A percentile compares a stretch with the other conserved stretches of the same genome.
phyloP scores from a whole-genome alignment of 139 green algal species.

The Auxenochlorella pyrenoidosa region DNA sequence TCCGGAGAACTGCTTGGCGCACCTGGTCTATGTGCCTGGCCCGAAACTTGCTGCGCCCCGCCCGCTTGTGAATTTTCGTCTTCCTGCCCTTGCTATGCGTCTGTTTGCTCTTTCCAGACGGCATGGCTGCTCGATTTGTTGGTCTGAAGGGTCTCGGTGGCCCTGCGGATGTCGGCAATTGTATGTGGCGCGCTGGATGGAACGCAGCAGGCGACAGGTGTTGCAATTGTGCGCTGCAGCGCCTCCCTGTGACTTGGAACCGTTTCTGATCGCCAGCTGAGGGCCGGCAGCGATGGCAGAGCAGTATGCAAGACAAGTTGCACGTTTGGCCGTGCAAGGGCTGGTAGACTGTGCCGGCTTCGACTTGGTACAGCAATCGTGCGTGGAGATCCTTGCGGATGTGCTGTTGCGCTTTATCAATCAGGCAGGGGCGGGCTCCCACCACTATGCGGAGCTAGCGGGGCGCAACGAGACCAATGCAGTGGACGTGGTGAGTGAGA shows the following conservation, averaged over 20 bases:
- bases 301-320: slow-evolving; percentile 67
- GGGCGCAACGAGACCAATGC: slow-evolving; percentile 76
- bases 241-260: no score
- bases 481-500: slow-evolving; percentile 64
- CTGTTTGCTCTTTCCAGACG: slow-evolving; percentile 40
- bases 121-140: slow-evolving; percentile 1
- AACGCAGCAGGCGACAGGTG: no score
- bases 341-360: slow-evolving; percentile 75
- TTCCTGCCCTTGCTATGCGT: slow-evolving; percentile 33
- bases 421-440: slow-evolving; percentile 66
- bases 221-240: no score
- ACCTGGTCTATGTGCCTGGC: slow-evolving; percentile 82
- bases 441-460: slow-evolving; percentile 81
- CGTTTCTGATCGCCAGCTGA: no score
- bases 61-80: slow-evolving; percentile 58
- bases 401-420: slow-evolving; percentile 81
- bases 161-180: no score
- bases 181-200: no score
- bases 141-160: no score
- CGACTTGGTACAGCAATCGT: slow-evolving; percentile 76
- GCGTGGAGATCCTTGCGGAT: slow-evolving; percentile 81
- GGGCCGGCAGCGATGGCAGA: slow-evolving; percentile 66
- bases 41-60: slow-evolving; percentile 62
- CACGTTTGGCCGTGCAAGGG: slow-evolving; percentile 64
- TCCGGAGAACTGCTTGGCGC: background rate